These are phyloP conservation scores for Diaporthe vexans DNA, from an alignment of 2,329 filamentous ascomycete species.

Conservation along the genomic window DNA sequence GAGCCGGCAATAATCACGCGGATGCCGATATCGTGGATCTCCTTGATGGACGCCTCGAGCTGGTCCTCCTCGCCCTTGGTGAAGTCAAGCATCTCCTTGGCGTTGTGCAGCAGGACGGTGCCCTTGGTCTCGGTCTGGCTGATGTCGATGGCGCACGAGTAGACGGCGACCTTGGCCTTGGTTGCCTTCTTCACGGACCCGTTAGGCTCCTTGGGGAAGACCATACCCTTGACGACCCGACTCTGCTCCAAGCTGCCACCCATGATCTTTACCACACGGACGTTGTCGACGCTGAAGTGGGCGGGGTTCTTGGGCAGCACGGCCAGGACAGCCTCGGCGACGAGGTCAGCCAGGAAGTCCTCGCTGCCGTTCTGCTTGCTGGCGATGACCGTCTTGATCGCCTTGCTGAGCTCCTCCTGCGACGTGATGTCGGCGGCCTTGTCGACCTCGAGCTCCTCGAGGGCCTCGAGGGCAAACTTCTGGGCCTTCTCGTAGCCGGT, in stretches of 20 bases:
- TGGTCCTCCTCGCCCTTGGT: constrained; percentile 96
- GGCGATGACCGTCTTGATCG: constrained; percentile 92
- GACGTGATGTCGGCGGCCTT: constrained; percentile 88
- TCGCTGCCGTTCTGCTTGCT: constrained; percentile 97
- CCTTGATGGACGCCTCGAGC: constrained; percentile 92
- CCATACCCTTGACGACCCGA: constrained; percentile 96
- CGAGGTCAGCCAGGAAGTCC: constrained; percentile 86
- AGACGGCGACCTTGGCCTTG: constrained; percentile 97
- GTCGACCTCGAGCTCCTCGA: constrained; percentile 93
- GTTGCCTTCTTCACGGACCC: constrained; percentile 89
- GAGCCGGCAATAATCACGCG: constrained; percentile 93
- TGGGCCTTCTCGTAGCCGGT: constrained; percentile 96
- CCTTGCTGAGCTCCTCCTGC: constrained; percentile 90
- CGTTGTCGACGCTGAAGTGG: constrained; percentile 99
- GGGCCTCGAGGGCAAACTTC: constrained; percentile 84
- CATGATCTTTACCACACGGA: constrained; percentile 99
- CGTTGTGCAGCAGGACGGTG: constrained; percentile 95
- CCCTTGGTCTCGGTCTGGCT: constrained; percentile 99
- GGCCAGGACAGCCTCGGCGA: constrained; percentile 86
- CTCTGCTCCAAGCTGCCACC: constrained; percentile 95
- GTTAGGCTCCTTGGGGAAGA: constrained; percentile 96
- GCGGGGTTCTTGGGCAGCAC: constrained; percentile 95
- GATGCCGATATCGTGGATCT: constrained; percentile 93
- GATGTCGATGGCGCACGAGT: constrained; percentile 94
- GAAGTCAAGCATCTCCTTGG: constrained; percentile 98